These are phyloP conservation scores for Lepidopterella palustris DNA, from an alignment of 495 filamentous ascomycete genomes.

Conservation along the genomic window DNA sequence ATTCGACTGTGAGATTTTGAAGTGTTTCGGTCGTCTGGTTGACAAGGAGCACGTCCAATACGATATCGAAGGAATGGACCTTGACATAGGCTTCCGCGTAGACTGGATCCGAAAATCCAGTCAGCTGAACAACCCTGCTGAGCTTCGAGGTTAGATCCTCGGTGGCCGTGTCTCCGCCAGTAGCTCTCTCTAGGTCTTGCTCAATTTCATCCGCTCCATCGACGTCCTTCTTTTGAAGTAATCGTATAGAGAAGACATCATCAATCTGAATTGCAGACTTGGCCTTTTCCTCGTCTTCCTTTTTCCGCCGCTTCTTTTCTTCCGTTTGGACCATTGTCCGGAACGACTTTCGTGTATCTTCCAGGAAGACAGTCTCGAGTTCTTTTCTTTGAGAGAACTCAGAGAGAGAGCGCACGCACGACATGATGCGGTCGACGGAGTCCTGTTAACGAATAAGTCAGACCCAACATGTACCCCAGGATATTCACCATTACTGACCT, in stretches of 20 bases:
- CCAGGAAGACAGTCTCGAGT: conserved; percentile 84
- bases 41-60: conserved; percentile 92
- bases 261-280: conserved; percentile 94
- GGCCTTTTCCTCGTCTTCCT: conserved; percentile 84
- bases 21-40: conserved; percentile 97
- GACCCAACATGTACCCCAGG: too few relatives aligned
- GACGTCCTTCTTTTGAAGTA: conserved; percentile 77
- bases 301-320: conserved; percentile 90
- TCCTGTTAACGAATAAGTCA: too few relatives aligned
- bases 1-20: conserved; percentile 95
- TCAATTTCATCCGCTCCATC: conserved; percentile 83
- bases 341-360: conserved; percentile 96
- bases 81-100: conserved; percentile 98
- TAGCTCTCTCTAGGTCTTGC: conserved; percentile 86
- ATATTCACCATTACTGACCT: too few relatives aligned
- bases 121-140: conserved; percentile 92
- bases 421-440: conserved; percentile 95
- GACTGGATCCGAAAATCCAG: conserved; percentile 96
- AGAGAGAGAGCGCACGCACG: conserved; percentile 84
- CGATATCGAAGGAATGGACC: conserved; percentile 98
- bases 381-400: conserved; percentile 87
- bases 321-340: conserved; percentile 96
- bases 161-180: conserved; percentile 74
- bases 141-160: conserved; percentile 91
- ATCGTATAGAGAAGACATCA: conserved; percentile 85